These are phyloP conservation scores for Tolypocladium capitatum DNA, from an alignment of 2,329 filamentous ascomycete genomes.

Conservation along the genomic window DNA sequence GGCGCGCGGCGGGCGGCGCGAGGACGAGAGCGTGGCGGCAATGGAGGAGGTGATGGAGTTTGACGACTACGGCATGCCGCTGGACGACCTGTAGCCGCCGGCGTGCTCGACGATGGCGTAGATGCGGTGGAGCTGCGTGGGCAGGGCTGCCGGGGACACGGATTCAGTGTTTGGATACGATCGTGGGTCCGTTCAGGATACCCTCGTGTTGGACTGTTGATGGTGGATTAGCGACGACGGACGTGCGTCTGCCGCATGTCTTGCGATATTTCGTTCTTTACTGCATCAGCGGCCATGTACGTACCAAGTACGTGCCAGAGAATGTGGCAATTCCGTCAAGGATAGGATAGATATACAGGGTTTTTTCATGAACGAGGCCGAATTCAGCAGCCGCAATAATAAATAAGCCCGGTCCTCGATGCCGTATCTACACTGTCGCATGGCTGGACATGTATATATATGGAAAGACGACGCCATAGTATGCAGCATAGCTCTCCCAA, in stretches of 20 bases:
- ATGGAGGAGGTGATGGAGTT: conserved; percentile 15
- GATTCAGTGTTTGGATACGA: background rate
- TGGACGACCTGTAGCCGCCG: background rate
- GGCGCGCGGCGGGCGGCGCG: conserved; percentile 6
- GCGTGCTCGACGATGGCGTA: background rate
- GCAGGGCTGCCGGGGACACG: too few species aligned
- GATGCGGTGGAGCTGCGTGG: background rate
- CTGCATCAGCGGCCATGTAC: too few species aligned
- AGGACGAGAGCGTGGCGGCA: conserved; percentile 11
- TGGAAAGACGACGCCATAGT: background rate
- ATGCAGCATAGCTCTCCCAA: background rate
- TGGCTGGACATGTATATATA: background rate
- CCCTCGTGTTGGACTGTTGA: background rate
- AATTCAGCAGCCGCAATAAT: background rate
- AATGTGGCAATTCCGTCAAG: too few species aligned
- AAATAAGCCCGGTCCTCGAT: background rate
- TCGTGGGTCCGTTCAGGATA: background rate
- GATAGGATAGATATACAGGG: background rate
- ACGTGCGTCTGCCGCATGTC: too few species aligned
- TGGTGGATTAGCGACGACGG: background rate
- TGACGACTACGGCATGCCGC: conserved; percentile 12
- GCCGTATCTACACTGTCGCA: background rate
- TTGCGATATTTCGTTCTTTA: too few species aligned
- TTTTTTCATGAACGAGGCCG: background rate
- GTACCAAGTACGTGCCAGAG: background rate